phyloP scores from a whole-genome alignment of 495 filamentous ascomycete genomes.

The Aspergillus hancockii region DNA sequence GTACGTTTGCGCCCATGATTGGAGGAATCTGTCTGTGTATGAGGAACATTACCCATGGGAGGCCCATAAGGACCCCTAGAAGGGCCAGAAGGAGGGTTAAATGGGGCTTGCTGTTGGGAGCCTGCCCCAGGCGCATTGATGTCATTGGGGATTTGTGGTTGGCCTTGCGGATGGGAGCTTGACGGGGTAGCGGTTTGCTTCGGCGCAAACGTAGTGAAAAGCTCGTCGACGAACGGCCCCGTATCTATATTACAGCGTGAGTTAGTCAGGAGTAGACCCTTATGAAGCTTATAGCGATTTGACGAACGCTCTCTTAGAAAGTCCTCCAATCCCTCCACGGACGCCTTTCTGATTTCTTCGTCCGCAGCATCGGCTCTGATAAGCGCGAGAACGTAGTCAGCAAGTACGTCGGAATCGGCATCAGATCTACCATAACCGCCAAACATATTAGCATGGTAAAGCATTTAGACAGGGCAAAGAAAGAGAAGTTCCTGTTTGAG shows the following conservation, averaged over 20 bases:
- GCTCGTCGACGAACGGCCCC: conserved; percentile 75
- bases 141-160: conserved; percentile 47
- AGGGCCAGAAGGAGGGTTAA: conserved; percentile 41
- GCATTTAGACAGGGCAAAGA: not conserved
- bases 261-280: conserved; percentile 3
- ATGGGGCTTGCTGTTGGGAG: conserved; percentile 29
- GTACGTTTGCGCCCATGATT: conserved; percentile 54
- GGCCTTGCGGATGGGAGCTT: conserved; percentile 51
- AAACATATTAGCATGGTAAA: not conserved
- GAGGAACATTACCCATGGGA: conserved; percentile 16
- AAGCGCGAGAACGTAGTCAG: conserved; percentile 93
- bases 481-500: not conserved
- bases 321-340: conserved; percentile 78
- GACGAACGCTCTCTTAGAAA: conserved; percentile 79
- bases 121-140: conserved; percentile 26
- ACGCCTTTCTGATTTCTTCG: conserved; percentile 71
- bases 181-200: conserved; percentile 44
- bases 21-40: conserved; percentile 19
- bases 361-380: conserved; percentile 75
- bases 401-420: conserved; percentile 91
- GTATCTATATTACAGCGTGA: conserved; percentile 55
- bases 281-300: not conserved
- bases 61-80: conserved; percentile 27
- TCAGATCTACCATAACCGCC: conserved; percentile 63
- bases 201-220: conserved; percentile 68